Evolutionary conservation across 1,139 yeast genomes (phyloP).

Genomic region (Williopsis jadinii): DNA sequence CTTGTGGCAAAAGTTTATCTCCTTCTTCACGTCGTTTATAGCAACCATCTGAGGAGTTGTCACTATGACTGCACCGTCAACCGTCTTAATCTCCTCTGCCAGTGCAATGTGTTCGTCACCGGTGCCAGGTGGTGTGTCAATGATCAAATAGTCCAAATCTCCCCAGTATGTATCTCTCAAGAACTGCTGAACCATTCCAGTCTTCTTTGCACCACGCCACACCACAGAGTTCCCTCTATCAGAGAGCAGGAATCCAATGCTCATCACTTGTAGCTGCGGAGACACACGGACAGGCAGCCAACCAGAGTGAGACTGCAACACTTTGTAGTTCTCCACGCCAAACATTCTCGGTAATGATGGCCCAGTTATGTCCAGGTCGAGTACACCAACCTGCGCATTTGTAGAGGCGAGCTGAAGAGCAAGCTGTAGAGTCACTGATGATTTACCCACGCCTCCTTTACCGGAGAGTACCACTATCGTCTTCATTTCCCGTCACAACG

Average conservation of each 20-base stretch:
- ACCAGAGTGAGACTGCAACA: conserved; percentile 75
- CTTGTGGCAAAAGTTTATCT: conserved; percentile 84
- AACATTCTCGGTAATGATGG: conserved; percentile 97
- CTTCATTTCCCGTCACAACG: conserved; percentile 27
- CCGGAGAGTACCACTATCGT: conserved; percentile 81
- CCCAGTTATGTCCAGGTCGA: conserved; percentile 94
- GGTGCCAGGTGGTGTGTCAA: conserved; percentile 99
- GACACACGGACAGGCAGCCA: conserved; percentile 76
- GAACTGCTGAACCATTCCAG: conserved; percentile 95
- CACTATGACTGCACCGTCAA: conserved; percentile 90
- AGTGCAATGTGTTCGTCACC: conserved; percentile 97
- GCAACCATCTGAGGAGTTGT: conserved; percentile 97
- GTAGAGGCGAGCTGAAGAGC: conserved; percentile 72
- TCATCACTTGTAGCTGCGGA: conserved; percentile 53
- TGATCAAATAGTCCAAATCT: conserved; percentile 56
- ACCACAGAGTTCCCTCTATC: conserved; percentile 88
- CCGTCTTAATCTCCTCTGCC: conserved; percentile 77
- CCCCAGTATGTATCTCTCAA: conserved; percentile 92
- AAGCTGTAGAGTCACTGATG: conserved; percentile 89
- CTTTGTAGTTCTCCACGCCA: conserved; percentile 75
- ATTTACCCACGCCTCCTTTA: conserved; percentile 97
- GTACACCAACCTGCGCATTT: conserved; percentile 68
- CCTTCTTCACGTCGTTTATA: conserved; percentile 88
- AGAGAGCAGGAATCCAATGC: conserved; percentile 82
- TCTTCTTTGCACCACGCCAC: conserved; percentile 98